Evolutionary conservation across 345 rosid species (phyloP), one percentile per base, ranked within the genome.

Genomic region (Kandelia obovata): DNA sequence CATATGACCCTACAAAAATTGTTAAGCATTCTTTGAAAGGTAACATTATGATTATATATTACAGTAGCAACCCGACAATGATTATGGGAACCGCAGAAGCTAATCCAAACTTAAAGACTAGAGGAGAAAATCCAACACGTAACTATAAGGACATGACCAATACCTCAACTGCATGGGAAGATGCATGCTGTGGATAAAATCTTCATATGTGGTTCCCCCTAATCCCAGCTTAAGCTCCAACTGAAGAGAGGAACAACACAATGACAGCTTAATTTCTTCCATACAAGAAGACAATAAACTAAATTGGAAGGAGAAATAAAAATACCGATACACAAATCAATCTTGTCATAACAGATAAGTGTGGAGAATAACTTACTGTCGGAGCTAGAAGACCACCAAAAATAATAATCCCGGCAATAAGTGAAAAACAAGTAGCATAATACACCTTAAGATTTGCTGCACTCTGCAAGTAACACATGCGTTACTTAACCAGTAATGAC

Each of bases 321-420:
- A 56, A 56, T 27, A 11, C 16, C 11, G 16, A 21, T 9, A 10
- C 2, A 25, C 58, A 21, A 20, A 56, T 56, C 26, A 25, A 64
- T 16, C 10, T 51, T 4, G 57, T 67, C 39, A 68, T 8, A 46
- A 19, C 53, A 58, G 17, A 7, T 26, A 67, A 66, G 56, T n/a
- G 25, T 43, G 68, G 37, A 64, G 15, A 71, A 64, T 28, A 67
- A 80, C 92, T 85, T 77, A 88, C 97, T 2, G 81, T 26, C 56
- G 98, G 98, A 35, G 98, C 98, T 51, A 94, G 81, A 65, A 94
- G 83, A 72, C 98, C 98, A 46, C 98, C 98, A 8, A 94, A 94
- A 53, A 91, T 55, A 56, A 94, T 94, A 60, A 91, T 83, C 73
- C 98, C 98, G 5, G 89, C 85, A 49, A 94, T 94, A 68, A 94